These are phyloP conservation scores for Chlorencoelia australis DNA, from an alignment of 2,329 filamentous ascomycete genomes.

Conservation along the genomic window DNA sequence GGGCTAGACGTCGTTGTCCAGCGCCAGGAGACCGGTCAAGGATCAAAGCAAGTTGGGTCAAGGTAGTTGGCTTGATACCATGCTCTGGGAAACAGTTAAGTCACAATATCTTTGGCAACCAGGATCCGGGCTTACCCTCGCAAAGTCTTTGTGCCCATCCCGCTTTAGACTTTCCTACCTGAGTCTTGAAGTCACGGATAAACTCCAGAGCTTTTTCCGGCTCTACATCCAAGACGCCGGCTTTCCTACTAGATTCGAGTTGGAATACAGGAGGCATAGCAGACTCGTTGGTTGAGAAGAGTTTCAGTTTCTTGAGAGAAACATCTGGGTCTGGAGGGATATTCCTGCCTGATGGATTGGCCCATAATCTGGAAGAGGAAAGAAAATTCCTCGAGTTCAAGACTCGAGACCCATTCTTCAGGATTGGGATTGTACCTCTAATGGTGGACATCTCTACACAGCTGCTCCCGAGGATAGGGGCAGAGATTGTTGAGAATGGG, in stretches of 20 bases:
- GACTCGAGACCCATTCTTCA: background rate
- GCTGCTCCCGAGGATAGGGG: too few species aligned
- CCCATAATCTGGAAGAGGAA: background rate
- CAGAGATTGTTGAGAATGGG: too few species aligned
- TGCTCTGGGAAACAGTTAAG: slow-evolving; percentile 16
- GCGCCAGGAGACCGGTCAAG: slow-evolving; percentile 13
- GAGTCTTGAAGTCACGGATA: slow-evolving; percentile 13
- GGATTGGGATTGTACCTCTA: background rate
- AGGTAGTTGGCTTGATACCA: slow-evolving; percentile 14
- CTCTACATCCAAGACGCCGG: slow-evolving; percentile 18
- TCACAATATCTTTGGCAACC: too few species aligned
- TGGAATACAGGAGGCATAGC: slow-evolving; percentile 16
- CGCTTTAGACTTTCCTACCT: background rate
- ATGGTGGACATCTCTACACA: background rate
- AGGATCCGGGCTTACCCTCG: slow-evolving; percentile 15
- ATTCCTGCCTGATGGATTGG: slow-evolving; percentile 1
- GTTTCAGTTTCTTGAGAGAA: too few species aligned
- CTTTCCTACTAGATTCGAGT: slow-evolving; percentile 16
- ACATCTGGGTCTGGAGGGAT: background rate
- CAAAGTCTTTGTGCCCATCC: slow-evolving; percentile 18
- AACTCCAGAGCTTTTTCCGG: slow-evolving; percentile 18
- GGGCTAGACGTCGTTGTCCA: slow-evolving; percentile 16
- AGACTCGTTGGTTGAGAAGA: too few species aligned
- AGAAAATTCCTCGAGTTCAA: slow-evolving; percentile 5
- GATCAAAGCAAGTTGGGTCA: slow-evolving; percentile 18